Base-by-base conservation (phyloP, 495 filamentous ascomycete species). In the Aspergillus bridgeri region DNA sequence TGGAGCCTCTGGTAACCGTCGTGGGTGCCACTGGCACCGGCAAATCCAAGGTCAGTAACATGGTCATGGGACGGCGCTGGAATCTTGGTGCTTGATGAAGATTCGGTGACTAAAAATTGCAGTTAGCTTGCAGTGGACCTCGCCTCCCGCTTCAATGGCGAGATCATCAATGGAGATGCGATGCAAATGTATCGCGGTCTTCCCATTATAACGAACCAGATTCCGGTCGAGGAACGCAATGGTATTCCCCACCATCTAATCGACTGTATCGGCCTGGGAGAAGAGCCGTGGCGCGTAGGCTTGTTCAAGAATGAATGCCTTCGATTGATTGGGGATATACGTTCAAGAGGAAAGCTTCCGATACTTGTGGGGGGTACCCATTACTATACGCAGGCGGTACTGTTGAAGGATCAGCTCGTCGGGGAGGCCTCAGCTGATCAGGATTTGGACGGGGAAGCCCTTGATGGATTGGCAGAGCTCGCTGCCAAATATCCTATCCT, bases 111-210 rank as follows among this genome's bases (percentile, higher is more conserved):
- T 78, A 60, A 76, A 54, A 51, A 51, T 48, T 72, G 58, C 66
- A 76, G 75, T 65, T 67, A 98, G 93, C 89, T 99, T 60, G 95
- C 95, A 52, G 89, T 99, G 8, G 89, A 96, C 48, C 69, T 99
- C 25, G 94, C 95, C 4, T 78, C 79, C 38, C 81, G 80, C 33
- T 92, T 89, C 73, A 89, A 96, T 71, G 95, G 95, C 61, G 95
- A 99, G 74, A 83, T 99, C 53, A 90, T 99, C 78, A 99, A 99
- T 68, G 92, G 89, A 51, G 95, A 99, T 75, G 94, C 94, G n/a
- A 94, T 99, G 90, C 95, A 98, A 69, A 87, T 99, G 81, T 99
- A 99, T 65, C 78, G 84, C 33, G 95, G 92, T 8, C 78, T 99
- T 19, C 92, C 94, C 1, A 89, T 98, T 60, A 92, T 97, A 54